These are phyloP conservation scores for Thelephora aurantiotincta DNA, from an alignment of 768 basidiomycete species.

Conservation along the genomic window DNA sequence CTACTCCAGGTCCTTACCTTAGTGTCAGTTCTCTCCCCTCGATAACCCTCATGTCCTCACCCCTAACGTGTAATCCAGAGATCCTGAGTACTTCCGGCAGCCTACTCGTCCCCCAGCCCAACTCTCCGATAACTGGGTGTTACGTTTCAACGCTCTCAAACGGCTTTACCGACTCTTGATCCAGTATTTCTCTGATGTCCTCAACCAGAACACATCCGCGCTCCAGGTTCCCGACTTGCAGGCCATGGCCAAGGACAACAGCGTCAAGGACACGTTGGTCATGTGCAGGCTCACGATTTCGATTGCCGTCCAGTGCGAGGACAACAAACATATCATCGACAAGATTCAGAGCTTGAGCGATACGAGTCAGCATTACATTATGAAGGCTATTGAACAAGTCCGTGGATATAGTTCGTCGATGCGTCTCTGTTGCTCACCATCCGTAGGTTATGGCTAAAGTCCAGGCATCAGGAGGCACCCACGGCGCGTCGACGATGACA, in stretches of 20 bases:
- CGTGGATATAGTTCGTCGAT: slow-evolving; percentile 10
- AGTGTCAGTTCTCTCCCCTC: slow-evolving; percentile 38
- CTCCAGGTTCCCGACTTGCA: slow-evolving; percentile 85
- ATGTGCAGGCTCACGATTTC: slow-evolving; percentile 76
- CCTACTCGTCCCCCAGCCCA: slow-evolving; percentile 43
- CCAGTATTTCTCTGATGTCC: slow-evolving; percentile 74
- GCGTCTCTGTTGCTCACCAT: background rate
- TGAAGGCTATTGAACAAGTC: slow-evolving; percentile 91
- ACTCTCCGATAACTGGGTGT: slow-evolving; percentile 77
- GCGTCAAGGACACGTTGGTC: slow-evolving; percentile 47
- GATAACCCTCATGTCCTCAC: background rate
- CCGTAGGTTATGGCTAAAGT: slow-evolving; percentile 67
- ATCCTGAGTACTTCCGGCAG: slow-evolving; percentile 65
- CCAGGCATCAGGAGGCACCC: slow-evolving; percentile 32
- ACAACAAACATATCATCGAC: slow-evolving; percentile 78
- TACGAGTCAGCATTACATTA: slow-evolving; percentile 74
- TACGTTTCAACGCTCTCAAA: slow-evolving; percentile 74
- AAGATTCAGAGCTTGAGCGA: slow-evolving; percentile 79
- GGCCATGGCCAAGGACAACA: slow-evolving; percentile 66
- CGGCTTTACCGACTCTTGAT: slow-evolving; percentile 79
- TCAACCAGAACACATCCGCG: slow-evolving; percentile 63
- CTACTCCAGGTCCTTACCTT: slow-evolving; percentile 62
- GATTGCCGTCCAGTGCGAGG: slow-evolving; percentile 79
- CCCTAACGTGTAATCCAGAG: slow-evolving; percentile 28
- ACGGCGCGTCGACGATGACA: slow-evolving; percentile 53